A percentile compares a stretch with the other conserved stretches of the same genome.
Conservation (phyloP, 2,329 filamentous ascomycete genomes). For the Trichoderma semiorbis region DNA sequence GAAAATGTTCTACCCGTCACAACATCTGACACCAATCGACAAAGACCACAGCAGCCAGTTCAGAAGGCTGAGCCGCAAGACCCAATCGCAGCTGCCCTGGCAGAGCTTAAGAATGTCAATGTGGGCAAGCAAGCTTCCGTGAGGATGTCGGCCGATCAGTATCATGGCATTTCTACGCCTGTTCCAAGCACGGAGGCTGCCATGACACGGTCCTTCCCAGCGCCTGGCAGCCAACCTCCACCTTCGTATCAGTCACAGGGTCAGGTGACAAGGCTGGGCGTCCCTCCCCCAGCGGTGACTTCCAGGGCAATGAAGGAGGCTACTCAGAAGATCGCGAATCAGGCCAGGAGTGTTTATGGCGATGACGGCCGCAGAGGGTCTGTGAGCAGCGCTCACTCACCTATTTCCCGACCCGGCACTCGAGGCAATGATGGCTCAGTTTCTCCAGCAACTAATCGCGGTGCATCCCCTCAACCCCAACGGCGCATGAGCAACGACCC, state of each 20-base stretch:
- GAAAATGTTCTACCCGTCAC: conserved; percentile 95
- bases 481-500: conserved; percentile 46
- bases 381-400: conserved; percentile 30
- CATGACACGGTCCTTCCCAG: conserved; percentile 53
- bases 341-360: conserved; percentile 76
- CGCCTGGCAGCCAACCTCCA: conserved; percentile 60
- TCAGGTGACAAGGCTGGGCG: conserved; percentile 73
- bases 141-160: conserved; percentile 92
- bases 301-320: conserved; percentile 94
- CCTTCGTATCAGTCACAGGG: conserved; percentile 72
- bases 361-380: conserved; percentile 33
- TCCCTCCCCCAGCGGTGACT: conserved; percentile 88
- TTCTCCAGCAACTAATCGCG: conserved; percentile 67
- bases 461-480: conserved; percentile 59
- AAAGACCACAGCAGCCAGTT: conserved; percentile 29
- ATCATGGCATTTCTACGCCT: conserved; percentile 88
- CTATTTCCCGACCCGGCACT: conserved; percentile 55
- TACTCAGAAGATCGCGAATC: conserved; percentile 80
- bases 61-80: conserved; percentile 63
- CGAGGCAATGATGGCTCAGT: conserved; percentile 57
- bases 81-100: conserved; percentile 87
- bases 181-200: conserved; percentile 50
- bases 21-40: conserved; percentile 61
- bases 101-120: conserved; percentile 81
- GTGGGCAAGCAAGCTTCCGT: conserved; percentile 73